Base-by-base conservation (phyloP, 306 rosid species). In the Cucurbita pepo region DNA sequence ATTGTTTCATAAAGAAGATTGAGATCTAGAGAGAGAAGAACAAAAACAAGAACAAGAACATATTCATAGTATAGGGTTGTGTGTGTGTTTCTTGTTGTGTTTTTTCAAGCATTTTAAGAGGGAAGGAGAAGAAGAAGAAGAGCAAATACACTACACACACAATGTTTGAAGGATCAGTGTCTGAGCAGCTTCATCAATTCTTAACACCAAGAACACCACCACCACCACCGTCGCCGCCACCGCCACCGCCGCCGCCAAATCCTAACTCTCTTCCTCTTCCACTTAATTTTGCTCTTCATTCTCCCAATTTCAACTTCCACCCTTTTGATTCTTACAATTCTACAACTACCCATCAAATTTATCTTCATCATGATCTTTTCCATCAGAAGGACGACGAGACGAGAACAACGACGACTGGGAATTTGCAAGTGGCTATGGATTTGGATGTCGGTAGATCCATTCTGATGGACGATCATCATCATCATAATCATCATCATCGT, bases 161-260 rank as follows among this genome's bases (percentile, higher is more conserved):
- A 79, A 88, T 90, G 97, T 90, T 88, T 59, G 87, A 93, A 86
- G 98, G 92, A 60, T 60, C 67, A 86, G 88, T 83, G 25, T 86
- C 96, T 50, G 96, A 93, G 36, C 98, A 90, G 74, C 81, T 90
- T 84, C 96, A 88, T 86, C 96, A 90, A 77, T 85, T 92, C 96
- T 85, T 88, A 77, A 82, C 88, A 37, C 86, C 96, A 59, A 88
- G 86, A 71, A 76, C 75, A 18, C 56, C 91, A 47, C 19, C 74
- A 12, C n/a, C n/a, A n/a, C n/a, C n/a, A n/a, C n/a, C n/a, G n/a
- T n/a, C n/a, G n/a, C n/a, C n/a, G n/a, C n/a, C n/a, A n/a, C n/a
- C n/a, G n/a, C n/a, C n/a, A n/a, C n/a, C n/a, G n/a, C n/a, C n/a
- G n/a, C n/a, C n/a, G n/a, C 30, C 75, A 18, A 36, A 80, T 82